These are phyloP conservation scores for Podospora pseudopauciseta DNA, from an alignment of 495 filamentous ascomycete genomes.

Conservation along the genomic window DNA sequence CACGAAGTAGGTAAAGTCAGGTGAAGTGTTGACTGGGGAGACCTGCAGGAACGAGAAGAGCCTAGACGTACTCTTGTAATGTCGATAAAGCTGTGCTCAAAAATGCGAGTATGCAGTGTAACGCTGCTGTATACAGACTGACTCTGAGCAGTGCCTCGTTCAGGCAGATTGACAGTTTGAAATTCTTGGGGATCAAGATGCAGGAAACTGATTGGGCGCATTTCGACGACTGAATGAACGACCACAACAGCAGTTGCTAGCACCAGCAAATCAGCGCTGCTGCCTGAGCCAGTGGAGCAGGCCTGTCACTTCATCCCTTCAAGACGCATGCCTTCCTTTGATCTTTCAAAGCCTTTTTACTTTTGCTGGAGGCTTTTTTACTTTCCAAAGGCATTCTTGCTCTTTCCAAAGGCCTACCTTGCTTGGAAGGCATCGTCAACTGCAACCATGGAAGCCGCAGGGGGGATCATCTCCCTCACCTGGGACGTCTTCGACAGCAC, in stretches of 20 bases:
- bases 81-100: neutral
- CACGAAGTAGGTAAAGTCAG: too few relatives aligned
- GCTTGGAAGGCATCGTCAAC: too few relatives aligned
- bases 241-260: neutral
- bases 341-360: neutral
- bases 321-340: neutral
- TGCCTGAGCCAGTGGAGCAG: neutral
- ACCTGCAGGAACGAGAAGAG: neutral
- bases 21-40: too few relatives aligned
- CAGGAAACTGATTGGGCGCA: slow-evolving; percentile 1
- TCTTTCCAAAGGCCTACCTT: neutral
- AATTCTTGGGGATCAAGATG: neutral
- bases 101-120: neutral
- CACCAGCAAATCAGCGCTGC: neutral
- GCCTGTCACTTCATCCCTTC: neutral
- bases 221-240: neutral
- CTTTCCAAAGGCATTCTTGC: neutral
- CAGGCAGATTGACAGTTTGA: neutral
- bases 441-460: slow-evolving; percentile 23
- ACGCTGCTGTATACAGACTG: neutral
- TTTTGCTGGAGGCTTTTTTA: neutral
- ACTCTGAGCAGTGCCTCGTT: neutral
- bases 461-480: slow-evolving; percentile 28
- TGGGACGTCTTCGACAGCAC: slow-evolving; percentile 34
- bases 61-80: neutral